Conservation (phyloP, 345 rosid species). For the Aquilaria yunnanensis region DNA sequence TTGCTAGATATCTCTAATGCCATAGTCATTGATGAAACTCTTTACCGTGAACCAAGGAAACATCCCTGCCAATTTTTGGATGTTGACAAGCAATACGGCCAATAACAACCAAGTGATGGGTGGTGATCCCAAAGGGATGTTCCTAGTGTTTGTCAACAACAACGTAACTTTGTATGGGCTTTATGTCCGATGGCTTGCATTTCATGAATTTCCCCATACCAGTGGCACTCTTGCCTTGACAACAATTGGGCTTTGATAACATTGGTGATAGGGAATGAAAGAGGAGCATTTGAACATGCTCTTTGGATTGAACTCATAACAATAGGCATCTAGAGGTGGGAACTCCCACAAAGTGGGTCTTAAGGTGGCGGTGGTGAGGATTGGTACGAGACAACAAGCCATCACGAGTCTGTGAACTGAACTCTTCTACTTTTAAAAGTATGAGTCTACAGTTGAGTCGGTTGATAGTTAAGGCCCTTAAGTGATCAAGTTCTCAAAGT, state of each 20-base stretch:
- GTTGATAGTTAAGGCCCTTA: too few species aligned
- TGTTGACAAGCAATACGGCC: conserved; percentile 49
- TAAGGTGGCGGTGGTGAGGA: conserved; percentile 46
- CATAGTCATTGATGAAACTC: conserved; percentile 29
- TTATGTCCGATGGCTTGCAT: conserved; percentile 79
- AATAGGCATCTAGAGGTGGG: conserved; percentile 30
- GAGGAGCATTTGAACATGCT: conserved; percentile 67
- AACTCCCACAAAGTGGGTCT: conserved; percentile 78
- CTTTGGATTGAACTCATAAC: conserved; percentile 62
- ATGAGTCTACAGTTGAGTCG: too few species aligned
- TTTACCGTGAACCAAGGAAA: conserved; percentile 58
- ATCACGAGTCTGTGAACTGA: conserved; percentile 9
- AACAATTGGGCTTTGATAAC: conserved; percentile 53
- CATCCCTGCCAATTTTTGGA: conserved; percentile 88
- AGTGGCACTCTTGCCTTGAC: conserved; percentile 69
- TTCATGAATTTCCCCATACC: conserved; percentile 93
- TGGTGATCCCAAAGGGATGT: conserved; percentile 88
- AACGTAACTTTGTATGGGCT: conserved; percentile 58
- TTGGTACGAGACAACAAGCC: conserved; percentile 50
- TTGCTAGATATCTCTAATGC: conserved; percentile 42
- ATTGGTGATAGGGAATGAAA: conserved; percentile 25
- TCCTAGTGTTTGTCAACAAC: conserved; percentile 55
- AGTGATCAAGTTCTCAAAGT: too few species aligned
- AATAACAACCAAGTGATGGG: conserved; percentile 55
- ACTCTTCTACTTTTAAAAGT: too few species aligned